Evolutionary conservation across 768 basidiomycete genomes (phyloP), one percentile per base, ranked within the genome.

Genomic region (Vararia minispora): DNA sequence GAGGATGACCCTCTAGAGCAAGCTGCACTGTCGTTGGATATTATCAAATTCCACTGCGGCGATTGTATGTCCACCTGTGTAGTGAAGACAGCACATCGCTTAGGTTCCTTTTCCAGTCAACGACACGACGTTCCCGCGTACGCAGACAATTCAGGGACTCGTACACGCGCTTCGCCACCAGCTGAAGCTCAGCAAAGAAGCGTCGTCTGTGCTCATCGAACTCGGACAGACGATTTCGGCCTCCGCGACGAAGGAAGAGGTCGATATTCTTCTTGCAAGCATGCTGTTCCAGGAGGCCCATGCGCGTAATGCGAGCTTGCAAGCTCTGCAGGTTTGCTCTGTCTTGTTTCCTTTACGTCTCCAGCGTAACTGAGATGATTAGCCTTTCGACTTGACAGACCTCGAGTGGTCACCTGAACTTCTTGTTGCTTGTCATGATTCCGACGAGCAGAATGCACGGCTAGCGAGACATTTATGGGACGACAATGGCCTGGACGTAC

Each of bases 381-480:
- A 97, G 88, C 83, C 91, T 0, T 82, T 98, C 47, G 95, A 98
- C 58, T 58, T 98, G 33, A 97, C 92, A 0, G 94, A 98, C 33
- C 56, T 89, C 26, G 91, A 95, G 44, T 99, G 91, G 83, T 86
- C 83, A 2, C 75, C 84, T 0, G 79, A 86, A 53, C 58, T 99
- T 1, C 87, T 88, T 78, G 69, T 97, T 27, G 84, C 84, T 4
- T 79, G 73, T 37, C 89, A 97, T 48, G 95, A 98, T 42, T 78
- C 76, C 37, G 81, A 84, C 45, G 88, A 90, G 50, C 88, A 92
- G 52, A 97, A 92, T 48, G 77, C 77, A 0, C 68, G 81, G 35
- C 62, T 97, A 28, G 91, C 92, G 12, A 62, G 63, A 17, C 76
- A 79, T 44, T 60, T 87, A 8, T 98, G 92, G 92, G 94, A 95